Conservation (phyloP, 73 alveolate genomes). For the Urostyla sp. region DNA sequence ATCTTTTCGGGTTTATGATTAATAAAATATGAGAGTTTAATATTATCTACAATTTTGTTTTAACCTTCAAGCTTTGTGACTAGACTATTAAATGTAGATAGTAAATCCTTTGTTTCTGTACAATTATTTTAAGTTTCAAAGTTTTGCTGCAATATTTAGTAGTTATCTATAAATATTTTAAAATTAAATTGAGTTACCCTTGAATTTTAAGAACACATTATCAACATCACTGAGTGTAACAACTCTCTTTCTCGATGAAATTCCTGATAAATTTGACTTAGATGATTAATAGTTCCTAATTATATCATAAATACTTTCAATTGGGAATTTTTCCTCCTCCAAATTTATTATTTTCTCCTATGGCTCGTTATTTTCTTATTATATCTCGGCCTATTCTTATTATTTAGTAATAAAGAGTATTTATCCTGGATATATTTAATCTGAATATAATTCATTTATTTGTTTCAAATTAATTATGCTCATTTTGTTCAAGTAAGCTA, state of each 20-base stretch:
- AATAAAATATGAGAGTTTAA: slow-evolving; percentile 10
- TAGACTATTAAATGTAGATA: slow-evolving; percentile 5
- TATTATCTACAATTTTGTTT: slow-evolving; percentile 12
- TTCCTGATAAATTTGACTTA: background rate
- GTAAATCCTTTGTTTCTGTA: slow-evolving; percentile 17
- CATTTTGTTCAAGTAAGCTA: background rate
- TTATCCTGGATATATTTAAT: slow-evolving; percentile 23
- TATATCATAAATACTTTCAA: background rate
- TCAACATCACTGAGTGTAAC: background rate
- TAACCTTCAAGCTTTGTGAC: background rate
- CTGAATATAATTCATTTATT: slow-evolving; percentile 1
- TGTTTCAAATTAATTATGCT: background rate
- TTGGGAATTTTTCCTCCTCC: background rate
- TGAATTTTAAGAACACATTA: background rate
- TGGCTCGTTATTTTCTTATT: background rate
- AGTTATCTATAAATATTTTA: slow-evolving; percentile 32
- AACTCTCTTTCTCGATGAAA: background rate
- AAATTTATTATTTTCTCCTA: background rate
- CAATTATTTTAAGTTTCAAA: background rate
- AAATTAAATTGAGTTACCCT: background rate
- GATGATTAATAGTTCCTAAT: background rate
- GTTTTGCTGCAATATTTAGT: slow-evolving; percentile 23
- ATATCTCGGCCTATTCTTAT: background rate
- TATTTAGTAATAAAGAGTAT: slow-evolving; percentile 3
- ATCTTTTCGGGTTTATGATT: slow-evolving; percentile 30